Base-by-base conservation (phyloP, 1,284 basidiomycete species). In the Malassezia sp. region DNA sequence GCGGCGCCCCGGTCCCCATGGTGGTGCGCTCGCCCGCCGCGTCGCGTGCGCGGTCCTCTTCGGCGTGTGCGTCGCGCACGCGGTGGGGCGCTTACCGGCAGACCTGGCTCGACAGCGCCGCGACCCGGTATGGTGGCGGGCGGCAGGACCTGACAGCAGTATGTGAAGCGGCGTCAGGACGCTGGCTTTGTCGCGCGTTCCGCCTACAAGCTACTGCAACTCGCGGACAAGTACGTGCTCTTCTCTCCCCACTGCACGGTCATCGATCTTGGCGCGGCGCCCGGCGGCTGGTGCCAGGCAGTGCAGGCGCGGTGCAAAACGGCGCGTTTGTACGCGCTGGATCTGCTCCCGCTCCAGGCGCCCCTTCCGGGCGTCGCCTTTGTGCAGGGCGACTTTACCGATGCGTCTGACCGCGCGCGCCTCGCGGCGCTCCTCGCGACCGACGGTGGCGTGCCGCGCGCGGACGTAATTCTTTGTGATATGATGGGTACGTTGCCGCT, bases 401-500 rank as follows among this genome's bases (percentile, higher is more conserved):
- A 60, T 17, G 14, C 23, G 4, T 15, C 11, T 2, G 38, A 48
- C 2, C 57, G 58, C 18, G 42, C 39, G 0, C 37, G 38, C 33
- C 49, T 63, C 6, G 22, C 47, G 18, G 27, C 20, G 12, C 33
- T 45, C 22, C 42, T 54, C 11, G 15, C 24, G 15, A 15, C 17
- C 6, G 18, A 31, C 6, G n/a, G 2, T 18, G 15, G 5, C 18
- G 17, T 7, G 23, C n/a, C 6, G 5, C 11, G 30, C 6, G 59
- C 63, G 14, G 61, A 65, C 28, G 51, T 65, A 6, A 53, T 65
- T 0, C 51, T 65, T 14, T 61, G 60, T 38, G 63, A 65, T 29
- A 65, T 65, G 63, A 65, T 65, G 63, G 56, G 57, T 59, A 22
- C 37, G 57, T 55, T 7, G n/a, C n/a, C n/a, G n/a, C n/a, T n/a